Base-by-base conservation (phyloP, 805 yeast genomes). In the Candida incommunis region DNA sequence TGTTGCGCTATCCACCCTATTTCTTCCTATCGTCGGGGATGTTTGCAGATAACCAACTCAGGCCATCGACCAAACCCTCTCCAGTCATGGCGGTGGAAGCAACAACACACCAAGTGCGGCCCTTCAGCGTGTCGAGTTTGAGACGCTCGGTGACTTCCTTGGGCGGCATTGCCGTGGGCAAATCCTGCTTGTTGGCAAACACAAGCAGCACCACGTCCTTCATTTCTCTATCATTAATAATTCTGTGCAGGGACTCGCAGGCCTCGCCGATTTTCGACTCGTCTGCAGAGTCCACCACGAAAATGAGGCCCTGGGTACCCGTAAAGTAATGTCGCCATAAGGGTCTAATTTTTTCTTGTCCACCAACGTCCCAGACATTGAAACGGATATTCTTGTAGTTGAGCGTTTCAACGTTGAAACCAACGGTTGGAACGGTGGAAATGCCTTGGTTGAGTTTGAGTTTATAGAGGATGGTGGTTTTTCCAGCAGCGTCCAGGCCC, bases 361-460 rank as follows among this genome's bases (percentile, higher is more conserved):
- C 96, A 66, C 96, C 96, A 49, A 92, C 92, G 63, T 84, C 94
- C 94, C 94, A 84, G 59, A 84, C 87, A 49, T 86, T 85, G 67
- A 84, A 82, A 46, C 82, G 78, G 47, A 83, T 80, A 61, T 82
- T 82, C 60, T 80, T 81, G 63, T 80, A 83, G 47, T 82, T 77
- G 50, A 84, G 84, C 2, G 90, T 81, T 63, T 84, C 95, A 42
- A 84, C 92, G 64, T 88, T 88, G 68, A 88, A 88, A 2, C 96
- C 96, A 21, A 86, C 94, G 0, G 95, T 88, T 21, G 96, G 96
- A 3, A 86, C 92, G 0, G 95, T 83, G 40, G 83, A 77, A 49
- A 72, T 72, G 69, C 74, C 60, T 50, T 75, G 83, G 47, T 88
- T 87, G 49, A 82, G 66, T 60, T 84, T 84, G 56, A 87, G 68